Base-by-base conservation (phyloP, 768 basidiomycete species). In the Paxillus involutus region DNA sequence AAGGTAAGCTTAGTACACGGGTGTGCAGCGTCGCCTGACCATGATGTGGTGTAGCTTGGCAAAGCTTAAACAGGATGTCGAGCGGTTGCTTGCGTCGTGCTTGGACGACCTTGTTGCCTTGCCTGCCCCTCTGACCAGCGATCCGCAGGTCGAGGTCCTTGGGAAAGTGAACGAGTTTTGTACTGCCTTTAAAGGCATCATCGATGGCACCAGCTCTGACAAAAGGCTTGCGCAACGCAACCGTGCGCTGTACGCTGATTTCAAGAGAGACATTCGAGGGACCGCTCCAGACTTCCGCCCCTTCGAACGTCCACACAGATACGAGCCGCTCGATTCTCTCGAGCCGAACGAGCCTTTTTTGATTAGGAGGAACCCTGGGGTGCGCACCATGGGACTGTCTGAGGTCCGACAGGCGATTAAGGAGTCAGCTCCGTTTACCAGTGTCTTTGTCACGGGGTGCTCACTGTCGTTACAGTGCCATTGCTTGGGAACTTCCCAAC, bases 141-240 rank as follows among this genome's bases (percentile, higher is more conserved):
- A 83, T 30, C 75, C 81, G 0, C 66, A 75, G 3, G 72, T 76
- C 2, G 80, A 82, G 57, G 69, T 86, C 1, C 68, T 79, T 3
- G 60, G 63, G 4, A 73, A 73, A 9, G 67, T 84, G 39, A 77
- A 67, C 0, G 60, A 59, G 0, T 85, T 87, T 53, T 81, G 76
- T 51, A 60, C 67, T 17, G 75, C 67, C 3, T 69, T 78, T 42
- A 66, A 60, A 19, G 57, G 60, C 3, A 56, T 55, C 1, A 72
- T 77, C 19, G 59, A 64, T 5, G 80, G 77, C 1, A 50, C 56
- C 5, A 58, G 63, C 36, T 61, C 68, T 4, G 59, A 72, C 53
- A 76, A 77, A 60, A 45, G 8, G 1, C 67, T 80, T 17, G 72
- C 71, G 0, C 78, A 75, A 48, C 52, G 53, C 2, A 74, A 73